A percentile compares a stretch with the other conserved stretches of the same genome.
Evolutionary conservation across 352 stramenopile species (phyloP).

Genomic region (Hyaloperonospora arabidopsidis): DNA sequence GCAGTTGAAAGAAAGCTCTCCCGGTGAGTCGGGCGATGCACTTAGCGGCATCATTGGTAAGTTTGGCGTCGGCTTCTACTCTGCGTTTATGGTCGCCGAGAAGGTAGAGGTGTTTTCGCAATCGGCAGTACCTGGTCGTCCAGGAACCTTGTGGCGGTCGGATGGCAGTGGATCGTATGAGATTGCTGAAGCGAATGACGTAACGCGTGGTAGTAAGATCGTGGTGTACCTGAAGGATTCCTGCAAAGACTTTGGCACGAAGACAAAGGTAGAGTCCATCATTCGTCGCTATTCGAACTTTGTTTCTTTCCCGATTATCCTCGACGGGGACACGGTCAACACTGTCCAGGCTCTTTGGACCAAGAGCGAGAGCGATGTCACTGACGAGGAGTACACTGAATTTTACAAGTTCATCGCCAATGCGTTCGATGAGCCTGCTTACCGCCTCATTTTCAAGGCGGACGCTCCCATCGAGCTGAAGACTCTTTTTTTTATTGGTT

Average conservation of each 20-base stretch:
- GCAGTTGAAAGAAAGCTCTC: constrained; percentile 76
- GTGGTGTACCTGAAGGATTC: constrained; percentile 97
- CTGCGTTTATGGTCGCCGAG: constrained; percentile 98
- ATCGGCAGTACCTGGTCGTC: constrained; percentile 47
- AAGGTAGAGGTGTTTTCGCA: constrained; percentile 91
- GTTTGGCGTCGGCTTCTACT: constrained; percentile 99
- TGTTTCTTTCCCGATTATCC: constrained; percentile 96
- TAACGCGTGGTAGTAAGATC: constrained; percentile 92
- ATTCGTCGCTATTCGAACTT: constrained; percentile 99
- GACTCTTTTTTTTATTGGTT: constrained; percentile 95
- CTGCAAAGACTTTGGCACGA: constrained; percentile 91
- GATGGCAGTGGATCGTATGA: constrained; percentile 82
- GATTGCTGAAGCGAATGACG: constrained; percentile 55
- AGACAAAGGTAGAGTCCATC: constrained; percentile 91
- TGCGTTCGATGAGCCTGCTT: constrained; percentile 91
- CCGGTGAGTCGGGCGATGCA: constrained; percentile 59
- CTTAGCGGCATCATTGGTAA: constrained; percentile 96
- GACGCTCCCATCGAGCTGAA: constrained; percentile 99
- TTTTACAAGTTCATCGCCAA: constrained; percentile 98
- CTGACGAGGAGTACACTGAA: constrained; percentile 94
- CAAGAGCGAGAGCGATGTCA: constrained; percentile 91
- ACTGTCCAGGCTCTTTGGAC: constrained; percentile 98
- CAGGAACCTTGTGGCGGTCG: constrained; percentile 64
- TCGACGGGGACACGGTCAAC: constrained; percentile 97
- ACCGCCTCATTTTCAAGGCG: constrained; percentile 94